Evolutionary conservation across 208 protist species (phyloP).

Genomic region (Trypanosoma avium): DNA sequence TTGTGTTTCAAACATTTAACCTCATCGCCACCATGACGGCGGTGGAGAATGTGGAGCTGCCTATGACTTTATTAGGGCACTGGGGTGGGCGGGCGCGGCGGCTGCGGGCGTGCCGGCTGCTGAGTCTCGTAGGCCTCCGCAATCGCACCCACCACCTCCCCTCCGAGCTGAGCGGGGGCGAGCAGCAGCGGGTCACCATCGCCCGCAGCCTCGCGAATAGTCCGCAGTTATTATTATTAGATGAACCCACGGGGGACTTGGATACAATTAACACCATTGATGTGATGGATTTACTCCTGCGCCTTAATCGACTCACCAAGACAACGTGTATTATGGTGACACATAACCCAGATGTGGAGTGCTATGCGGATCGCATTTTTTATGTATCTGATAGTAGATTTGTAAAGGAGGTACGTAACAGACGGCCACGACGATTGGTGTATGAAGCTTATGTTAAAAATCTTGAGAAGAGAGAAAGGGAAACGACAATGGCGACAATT

Average conservation of each 20-base stretch:
- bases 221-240: conserved; percentile 94
- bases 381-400: conserved; percentile 94
- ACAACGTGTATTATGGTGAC: conserved; percentile 98
- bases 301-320: conserved; percentile 90
- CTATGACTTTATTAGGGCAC: conserved; percentile 95
- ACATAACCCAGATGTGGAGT: conserved; percentile 97
- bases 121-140: conserved; percentile 93
- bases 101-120: conserved; percentile 85
- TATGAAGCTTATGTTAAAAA: conserved; percentile 79
- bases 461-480: conserved; percentile 52
- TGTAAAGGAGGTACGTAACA: conserved; percentile 89
- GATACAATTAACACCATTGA: conserved; percentile 96
- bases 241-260: conserved; percentile 97
- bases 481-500: conserved; percentile 2
- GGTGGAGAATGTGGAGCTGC: conserved; percentile 97
- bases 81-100: conserved; percentile 73
- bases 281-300: conserved; percentile 97
- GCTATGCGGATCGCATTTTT: conserved; percentile 96
- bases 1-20: conserved; percentile 99
- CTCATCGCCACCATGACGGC: conserved; percentile 97
- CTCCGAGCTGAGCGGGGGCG: conserved; percentile 96
- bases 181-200: conserved; percentile 96
- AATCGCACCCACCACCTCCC: conserved; percentile 95
- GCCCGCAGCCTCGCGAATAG: conserved; percentile 94
- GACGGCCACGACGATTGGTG: conserved; percentile 68